phyloP scores from a whole-genome alignment of 305 asterid genomes.

The Ruellia speciosa region DNA sequence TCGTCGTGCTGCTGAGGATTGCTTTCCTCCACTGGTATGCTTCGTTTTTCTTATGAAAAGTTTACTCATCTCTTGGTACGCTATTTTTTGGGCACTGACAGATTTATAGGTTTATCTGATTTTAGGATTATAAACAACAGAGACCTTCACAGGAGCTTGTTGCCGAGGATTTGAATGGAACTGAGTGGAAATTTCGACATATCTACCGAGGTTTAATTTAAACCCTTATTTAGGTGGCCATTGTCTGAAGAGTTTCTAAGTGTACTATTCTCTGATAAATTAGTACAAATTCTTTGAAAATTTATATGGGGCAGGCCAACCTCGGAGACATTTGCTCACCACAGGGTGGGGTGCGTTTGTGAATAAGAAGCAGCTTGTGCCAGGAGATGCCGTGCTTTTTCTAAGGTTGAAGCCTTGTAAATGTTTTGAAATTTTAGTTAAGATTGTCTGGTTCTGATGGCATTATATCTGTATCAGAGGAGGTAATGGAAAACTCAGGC shows the following conservation, averaged over 20 bases:
- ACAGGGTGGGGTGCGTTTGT: slow-evolving; percentile 99
- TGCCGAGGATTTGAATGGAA: slow-evolving; percentile 84
- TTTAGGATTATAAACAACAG: slow-evolving; percentile 79
- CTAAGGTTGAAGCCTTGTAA: slow-evolving; percentile 43
- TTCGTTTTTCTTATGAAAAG: too few relatives aligned
- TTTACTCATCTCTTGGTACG: too few relatives aligned
- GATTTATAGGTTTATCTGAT: too few relatives aligned
- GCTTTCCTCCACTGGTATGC: slow-evolving; percentile 86
- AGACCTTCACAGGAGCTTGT: slow-evolving; percentile 88
- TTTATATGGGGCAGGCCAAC: slow-evolving; percentile 66
- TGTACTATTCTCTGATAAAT: too few relatives aligned
- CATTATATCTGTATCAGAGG: slow-evolving; percentile 39
- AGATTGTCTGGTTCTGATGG: neutral
- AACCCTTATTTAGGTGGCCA: too few relatives aligned
- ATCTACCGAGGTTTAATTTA: slow-evolving; percentile 60
- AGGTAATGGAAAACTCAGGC: slow-evolving; percentile 89
- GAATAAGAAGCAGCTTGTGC: slow-evolving; percentile 77
- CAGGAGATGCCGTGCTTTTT: slow-evolving; percentile 98
- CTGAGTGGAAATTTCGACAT: slow-evolving; percentile 84
- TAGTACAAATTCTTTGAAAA: neutral
- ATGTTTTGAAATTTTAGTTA: neutral
- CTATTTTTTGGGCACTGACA: too few relatives aligned
- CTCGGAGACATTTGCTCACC: slow-evolving; percentile 93
- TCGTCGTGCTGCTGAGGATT: slow-evolving; percentile 96
- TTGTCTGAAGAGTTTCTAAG: too few relatives aligned